Base-by-base conservation (phyloP, 768 basidiomycete species). In the Termitomyces sp. region DNA sequence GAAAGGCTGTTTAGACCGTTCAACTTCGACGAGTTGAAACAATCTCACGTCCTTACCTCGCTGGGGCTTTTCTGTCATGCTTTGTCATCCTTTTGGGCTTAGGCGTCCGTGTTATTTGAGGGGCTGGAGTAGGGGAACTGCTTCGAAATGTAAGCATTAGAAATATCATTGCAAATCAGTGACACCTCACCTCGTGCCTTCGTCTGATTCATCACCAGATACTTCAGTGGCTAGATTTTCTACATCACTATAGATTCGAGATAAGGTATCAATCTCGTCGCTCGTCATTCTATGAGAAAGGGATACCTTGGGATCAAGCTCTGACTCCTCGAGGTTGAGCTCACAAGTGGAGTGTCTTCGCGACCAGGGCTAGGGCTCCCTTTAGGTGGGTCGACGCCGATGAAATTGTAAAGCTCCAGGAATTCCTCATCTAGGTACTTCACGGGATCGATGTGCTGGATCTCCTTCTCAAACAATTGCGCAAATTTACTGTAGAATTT, bases 401-500 rank as follows among this genome's bases (percentile, higher is more conserved):
- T 76, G 35, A 67, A 71, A 28, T 71, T 68, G 59, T 75, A 80
- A 6, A 77, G 44, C 50, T 76, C 69, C 35, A 65, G 61, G 58
- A 78, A 70, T 55, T 77, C 76, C n/a, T 73, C 72, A 45, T 78
- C 72, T 12, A 69, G 60, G 59, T 69, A 71, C 53, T 66, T 56
- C 7, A 55, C 56, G 22, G 67, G 66, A 48, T 78, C 69, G 22
- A 77, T 66, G n/a, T 66, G 62, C 37, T 71, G 68, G 28, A 84
- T 55, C 30, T 75, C 75, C 22, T 71, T 66, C 14, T 64, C 66
- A 54, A 79, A 83, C 43, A 71, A 65, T 46, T 76, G 78, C 24
- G 56, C 55, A 58, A 88, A 70, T 5, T 68, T 62, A 19, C 66
- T 71, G 48, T 77, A 74, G 68, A 88, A 84, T n/a, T 77, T 74